Conservation (phyloP, 2,329 filamentous ascomycete species). For the Elsinoe arachidis region DNA sequence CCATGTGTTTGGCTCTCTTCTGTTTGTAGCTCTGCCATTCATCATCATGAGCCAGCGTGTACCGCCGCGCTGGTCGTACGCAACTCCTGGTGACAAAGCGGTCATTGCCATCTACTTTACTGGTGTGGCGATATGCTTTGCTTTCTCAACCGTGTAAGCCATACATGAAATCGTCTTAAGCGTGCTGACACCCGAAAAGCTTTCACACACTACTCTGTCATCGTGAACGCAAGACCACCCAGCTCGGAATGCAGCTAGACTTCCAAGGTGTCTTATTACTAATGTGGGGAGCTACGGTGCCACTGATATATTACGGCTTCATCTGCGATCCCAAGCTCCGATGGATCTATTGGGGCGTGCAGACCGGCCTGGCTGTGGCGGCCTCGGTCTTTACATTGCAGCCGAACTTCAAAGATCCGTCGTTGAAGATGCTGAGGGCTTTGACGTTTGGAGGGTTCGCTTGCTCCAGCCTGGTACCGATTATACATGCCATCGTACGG, state of each 20-base stretch:
- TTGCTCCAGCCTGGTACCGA: conserved; percentile 16
- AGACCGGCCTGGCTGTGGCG: conserved; percentile 6
- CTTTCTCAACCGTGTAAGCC: conserved; percentile 15
- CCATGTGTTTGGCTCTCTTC: conserved; percentile 3
- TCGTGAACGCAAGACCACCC: not conserved
- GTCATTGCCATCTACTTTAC: conserved; percentile 16
- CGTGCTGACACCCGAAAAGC: conserved; percentile 10
- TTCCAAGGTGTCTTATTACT: conserved; percentile 18
- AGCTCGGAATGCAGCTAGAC: conserved; percentile 17
- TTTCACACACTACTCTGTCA: conserved; percentile 18
- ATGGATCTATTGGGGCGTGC: conserved; percentile 14
- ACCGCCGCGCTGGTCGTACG: not conserved
- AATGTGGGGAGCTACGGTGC: conserved; percentile 18
- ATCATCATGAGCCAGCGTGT: not conserved
- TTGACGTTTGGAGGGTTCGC: conserved; percentile 17
- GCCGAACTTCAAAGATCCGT: conserved; percentile 15
- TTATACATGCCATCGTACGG: conserved; percentile 14
- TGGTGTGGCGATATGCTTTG: conserved; percentile 17
- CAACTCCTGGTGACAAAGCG: conserved; percentile 11
- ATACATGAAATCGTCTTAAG: too few relatives aligned
- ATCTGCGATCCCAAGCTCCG: conserved; percentile 14
- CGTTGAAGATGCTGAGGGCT: conserved; percentile 11
- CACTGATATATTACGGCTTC: conserved; percentile 20
- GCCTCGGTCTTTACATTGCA: conserved; percentile 14
- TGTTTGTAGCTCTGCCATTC: not conserved